phyloP scores from a whole-genome alignment of 2,329 filamentous ascomycete species.

The Colletotrichum coccodes region DNA sequence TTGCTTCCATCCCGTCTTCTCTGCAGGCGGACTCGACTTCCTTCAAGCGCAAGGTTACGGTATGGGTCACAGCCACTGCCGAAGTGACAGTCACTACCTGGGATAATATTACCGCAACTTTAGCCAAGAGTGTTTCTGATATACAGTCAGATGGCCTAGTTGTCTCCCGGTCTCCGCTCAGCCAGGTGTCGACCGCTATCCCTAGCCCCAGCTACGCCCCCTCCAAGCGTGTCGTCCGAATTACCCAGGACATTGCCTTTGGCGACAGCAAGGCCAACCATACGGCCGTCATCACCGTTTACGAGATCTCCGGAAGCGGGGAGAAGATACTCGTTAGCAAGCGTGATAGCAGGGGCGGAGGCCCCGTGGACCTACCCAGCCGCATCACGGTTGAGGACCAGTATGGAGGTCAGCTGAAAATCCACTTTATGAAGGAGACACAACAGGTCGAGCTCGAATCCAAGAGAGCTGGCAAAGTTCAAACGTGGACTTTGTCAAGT shows the following conservation, averaged over 20 bases:
- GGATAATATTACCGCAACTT: background rate
- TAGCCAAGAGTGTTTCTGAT: background rate
- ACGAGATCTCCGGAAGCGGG: background rate
- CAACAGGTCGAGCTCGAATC: background rate
- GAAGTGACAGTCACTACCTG: background rate
- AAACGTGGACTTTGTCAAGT: background rate
- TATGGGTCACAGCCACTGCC: background rate
- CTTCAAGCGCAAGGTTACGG: background rate
- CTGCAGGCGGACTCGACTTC: background rate
- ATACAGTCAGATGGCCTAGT: background rate
- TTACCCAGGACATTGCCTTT: background rate
- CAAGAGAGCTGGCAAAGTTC: background rate
- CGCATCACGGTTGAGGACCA: background rate
- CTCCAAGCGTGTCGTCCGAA: background rate
- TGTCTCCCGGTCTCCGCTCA: background rate
- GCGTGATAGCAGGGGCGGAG: constrained; percentile 40
- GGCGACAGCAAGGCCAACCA: background rate
- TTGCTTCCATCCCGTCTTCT: too few relatives aligned
- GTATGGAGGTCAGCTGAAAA: background rate
- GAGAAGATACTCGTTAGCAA: constrained; percentile 32
- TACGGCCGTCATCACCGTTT: background rate
- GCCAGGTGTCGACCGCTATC: background rate
- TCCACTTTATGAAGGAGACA: background rate
- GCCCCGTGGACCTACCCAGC: constrained; percentile 21
- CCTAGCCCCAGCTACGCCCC: background rate